These are phyloP conservation scores for Rhizopogon vinicolor DNA, from an alignment of 768 basidiomycete genomes.

Conservation along the genomic window DNA sequence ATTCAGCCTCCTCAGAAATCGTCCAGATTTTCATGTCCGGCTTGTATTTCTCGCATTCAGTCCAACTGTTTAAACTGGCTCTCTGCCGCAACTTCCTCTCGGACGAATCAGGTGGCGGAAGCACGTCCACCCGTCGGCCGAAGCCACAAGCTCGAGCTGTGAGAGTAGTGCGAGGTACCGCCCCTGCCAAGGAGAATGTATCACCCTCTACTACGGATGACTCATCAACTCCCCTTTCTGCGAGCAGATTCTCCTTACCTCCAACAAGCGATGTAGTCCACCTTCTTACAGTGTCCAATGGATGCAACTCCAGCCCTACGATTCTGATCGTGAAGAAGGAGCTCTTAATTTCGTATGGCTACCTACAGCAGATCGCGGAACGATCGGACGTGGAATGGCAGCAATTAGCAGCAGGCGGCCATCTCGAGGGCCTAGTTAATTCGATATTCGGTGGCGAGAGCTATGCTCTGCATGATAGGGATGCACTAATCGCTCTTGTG, in stretches of 20 bases:
- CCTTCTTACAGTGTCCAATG: conserved; percentile 23
- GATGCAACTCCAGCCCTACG: conserved; percentile 11
- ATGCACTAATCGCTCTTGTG: neutral
- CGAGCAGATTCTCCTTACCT: conserved; percentile 21
- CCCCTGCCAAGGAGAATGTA: neutral
- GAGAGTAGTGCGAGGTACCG: conserved; percentile 10
- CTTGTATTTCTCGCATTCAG: conserved; percentile 30
- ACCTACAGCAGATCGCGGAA: conserved; percentile 23
- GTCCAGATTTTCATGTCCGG: conserved; percentile 32
- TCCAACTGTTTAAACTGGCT: conserved; percentile 37
- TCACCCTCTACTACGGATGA: neutral
- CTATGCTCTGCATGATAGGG: neutral
- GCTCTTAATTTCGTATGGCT: conserved; percentile 35
- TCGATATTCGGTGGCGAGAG: conserved; percentile 17
- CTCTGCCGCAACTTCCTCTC: conserved; percentile 38
- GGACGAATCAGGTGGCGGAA: conserved; percentile 13
- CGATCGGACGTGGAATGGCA: conserved; percentile 33
- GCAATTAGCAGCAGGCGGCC: conserved; percentile 19
- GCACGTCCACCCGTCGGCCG: conserved; percentile 21
- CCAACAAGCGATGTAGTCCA: conserved; percentile 10
- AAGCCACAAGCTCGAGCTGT: conserved; percentile 27
- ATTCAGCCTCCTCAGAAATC: conserved; percentile 23
- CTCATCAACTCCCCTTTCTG: conserved; percentile 15
- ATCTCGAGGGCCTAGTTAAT: conserved; percentile 20
- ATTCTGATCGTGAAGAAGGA: conserved; percentile 30